Conservation (phyloP, 441 rosid species). For the Adansonia gregorii region DNA sequence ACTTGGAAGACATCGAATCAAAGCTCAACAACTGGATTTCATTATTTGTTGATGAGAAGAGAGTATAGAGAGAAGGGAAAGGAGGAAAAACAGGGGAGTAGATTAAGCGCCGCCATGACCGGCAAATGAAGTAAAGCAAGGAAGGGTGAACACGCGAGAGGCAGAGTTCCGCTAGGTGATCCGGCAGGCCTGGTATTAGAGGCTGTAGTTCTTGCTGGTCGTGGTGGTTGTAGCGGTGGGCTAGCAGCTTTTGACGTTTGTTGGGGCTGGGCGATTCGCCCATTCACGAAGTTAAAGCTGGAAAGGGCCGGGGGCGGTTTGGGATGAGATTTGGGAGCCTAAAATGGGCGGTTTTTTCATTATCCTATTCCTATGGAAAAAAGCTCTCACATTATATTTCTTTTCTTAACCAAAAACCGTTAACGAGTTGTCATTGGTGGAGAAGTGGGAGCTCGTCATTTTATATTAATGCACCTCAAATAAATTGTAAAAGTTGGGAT, state of each 20-base stretch:
- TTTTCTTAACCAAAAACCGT: not conserved
- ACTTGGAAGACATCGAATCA: conserved; percentile 52
- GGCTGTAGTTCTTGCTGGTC: conserved; percentile 8
- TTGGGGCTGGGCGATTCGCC: conserved; percentile 7
- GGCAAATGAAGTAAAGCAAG: conserved; percentile 52
- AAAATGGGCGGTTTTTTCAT: not conserved
- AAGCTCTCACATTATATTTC: not conserved
- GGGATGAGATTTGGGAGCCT: not conserved
- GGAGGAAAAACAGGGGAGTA: conserved; percentile 60
- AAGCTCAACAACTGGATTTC: conserved; percentile 40
- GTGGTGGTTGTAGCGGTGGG: not conserved
- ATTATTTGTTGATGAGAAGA: conserved; percentile 37
- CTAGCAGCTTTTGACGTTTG: conserved; percentile 35
- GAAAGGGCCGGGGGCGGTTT: not conserved
- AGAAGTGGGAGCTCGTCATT: not conserved
- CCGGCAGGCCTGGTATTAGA: conserved; percentile 57
- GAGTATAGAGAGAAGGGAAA: conserved; percentile 50
- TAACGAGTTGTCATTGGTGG: not conserved
- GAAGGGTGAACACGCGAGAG: conserved; percentile 48
- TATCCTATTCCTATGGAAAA: not conserved
- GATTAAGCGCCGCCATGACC: conserved; percentile 59
- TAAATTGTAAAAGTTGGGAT: conserved; percentile 6
- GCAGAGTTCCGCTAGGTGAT: conserved; percentile 51
- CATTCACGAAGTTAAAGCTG: not conserved
- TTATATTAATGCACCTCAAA: not conserved